Conservation (phyloP, 176 grass and related monocot species). For the Oryza punctata region DNA sequence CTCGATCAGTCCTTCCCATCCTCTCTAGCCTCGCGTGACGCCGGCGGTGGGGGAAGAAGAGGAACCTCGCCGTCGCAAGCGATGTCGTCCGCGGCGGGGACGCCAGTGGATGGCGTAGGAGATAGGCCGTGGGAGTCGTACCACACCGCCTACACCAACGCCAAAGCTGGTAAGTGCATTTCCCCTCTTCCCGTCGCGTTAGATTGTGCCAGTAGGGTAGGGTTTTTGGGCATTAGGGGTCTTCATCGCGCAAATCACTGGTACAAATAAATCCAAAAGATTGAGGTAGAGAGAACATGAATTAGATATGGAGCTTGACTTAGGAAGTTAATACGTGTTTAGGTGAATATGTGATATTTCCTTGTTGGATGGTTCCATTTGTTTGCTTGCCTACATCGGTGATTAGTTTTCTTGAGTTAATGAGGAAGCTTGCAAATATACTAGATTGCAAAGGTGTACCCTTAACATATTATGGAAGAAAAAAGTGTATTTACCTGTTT, state of each 20-base stretch:
- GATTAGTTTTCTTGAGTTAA: no score
- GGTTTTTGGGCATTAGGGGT: conserved; percentile 23
- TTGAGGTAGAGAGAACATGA: neutral
- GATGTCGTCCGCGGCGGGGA: conserved; percentile 31
- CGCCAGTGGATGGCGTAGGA: conserved; percentile 34
- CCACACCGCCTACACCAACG: conserved; percentile 89
- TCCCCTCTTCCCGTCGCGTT: neutral
- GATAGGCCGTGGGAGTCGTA: conserved; percentile 87
- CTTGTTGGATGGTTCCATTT: no score
- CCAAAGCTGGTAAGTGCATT: conserved; percentile 70
- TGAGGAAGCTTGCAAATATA: no score
- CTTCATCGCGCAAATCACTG: neutral
- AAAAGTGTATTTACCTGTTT: no score
- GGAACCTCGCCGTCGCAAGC: conserved; percentile 10
- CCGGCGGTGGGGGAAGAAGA: neutral
- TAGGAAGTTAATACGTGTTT: neutral
- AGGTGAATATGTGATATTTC: neutral
- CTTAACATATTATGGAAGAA: no score
- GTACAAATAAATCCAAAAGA: neutral
- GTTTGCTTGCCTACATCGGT: no score
- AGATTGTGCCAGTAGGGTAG: neutral
- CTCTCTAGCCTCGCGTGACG: neutral
- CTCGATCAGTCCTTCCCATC: neutral
- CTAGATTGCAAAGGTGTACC: no score
- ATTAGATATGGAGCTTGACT: neutral